Conservation (phyloP, 1,284 basidiomycete genomes). For the Malassezia pachydermatis region DNA sequence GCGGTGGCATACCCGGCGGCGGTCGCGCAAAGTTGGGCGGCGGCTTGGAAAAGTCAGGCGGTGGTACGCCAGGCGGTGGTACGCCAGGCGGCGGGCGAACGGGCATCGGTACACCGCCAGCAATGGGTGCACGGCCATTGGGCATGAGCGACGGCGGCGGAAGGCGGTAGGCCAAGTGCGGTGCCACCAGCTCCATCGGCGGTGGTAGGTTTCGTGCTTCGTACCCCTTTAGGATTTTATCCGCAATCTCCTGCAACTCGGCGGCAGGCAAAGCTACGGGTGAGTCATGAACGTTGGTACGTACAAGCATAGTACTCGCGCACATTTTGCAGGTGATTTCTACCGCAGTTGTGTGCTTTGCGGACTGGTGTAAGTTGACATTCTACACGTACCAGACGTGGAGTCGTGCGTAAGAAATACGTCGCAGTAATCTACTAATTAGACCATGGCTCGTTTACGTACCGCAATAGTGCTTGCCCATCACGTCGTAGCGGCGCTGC, state of each 20-base stretch:
- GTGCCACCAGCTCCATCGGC: conserved; percentile 25
- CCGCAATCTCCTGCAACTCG: conserved; percentile 89
- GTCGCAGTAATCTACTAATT: conserved; percentile 38
- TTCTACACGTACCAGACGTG: conserved; percentile 24
- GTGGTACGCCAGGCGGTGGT: conserved; percentile 5
- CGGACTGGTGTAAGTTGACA: conserved; percentile 58
- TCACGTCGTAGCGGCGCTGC: conserved; percentile 4
- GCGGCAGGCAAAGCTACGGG: conserved; percentile 93
- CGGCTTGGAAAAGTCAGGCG: conserved; percentile 9
- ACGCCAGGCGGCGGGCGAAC: conserved; percentile 9
- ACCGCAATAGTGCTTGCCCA: conserved; percentile 46
- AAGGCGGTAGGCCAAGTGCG: conserved; percentile 8
- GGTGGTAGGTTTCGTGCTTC: conserved; percentile 51
- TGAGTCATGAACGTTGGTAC: too few relatives aligned
- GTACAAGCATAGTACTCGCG: conserved; percentile 94
- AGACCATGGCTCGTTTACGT: conserved; percentile 5
- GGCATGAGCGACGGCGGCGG: conserved; percentile 10
- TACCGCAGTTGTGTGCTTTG: conserved; percentile 92
- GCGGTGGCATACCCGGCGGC: too few relatives aligned
- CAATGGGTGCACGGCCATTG: conserved; percentile 2
- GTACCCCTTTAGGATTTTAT: conserved; percentile 84
- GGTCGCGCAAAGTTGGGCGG: conserved; percentile 5
- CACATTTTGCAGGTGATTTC: conserved; percentile 92
- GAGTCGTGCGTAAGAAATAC: conserved; percentile 46
- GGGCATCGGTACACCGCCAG: background rate